Conservation (phyloP, 371 early-diverging fungal species). For the Neoconidiobolus thromboides region DNA sequence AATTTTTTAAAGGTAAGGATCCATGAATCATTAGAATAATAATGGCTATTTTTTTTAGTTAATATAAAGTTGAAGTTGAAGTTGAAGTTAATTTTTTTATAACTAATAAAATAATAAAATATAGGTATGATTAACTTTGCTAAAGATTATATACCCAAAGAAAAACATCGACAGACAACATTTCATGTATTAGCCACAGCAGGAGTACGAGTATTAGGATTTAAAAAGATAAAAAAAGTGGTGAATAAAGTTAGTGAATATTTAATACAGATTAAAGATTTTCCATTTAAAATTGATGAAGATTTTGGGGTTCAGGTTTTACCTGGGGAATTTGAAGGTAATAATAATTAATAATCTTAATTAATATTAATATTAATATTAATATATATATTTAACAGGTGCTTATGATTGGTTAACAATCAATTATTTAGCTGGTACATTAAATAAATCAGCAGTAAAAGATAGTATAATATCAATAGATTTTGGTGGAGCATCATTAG, state of each 20-base stretch:
- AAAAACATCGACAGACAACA: background rate
- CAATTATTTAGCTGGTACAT: background rate
- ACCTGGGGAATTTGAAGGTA: conserved; percentile 6
- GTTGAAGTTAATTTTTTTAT: background rate
- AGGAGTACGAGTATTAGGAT: background rate
- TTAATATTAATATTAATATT: background rate
- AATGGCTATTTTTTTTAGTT: background rate
- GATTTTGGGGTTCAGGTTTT: conserved; percentile 5
- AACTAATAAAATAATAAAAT: background rate
- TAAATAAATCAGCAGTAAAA: background rate
- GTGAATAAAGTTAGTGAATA: background rate
- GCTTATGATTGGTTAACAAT: conserved; percentile 6
- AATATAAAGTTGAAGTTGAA: background rate
- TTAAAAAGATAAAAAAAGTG: background rate
- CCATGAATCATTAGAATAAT: background rate
- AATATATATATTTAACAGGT: background rate
- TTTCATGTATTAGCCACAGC: conserved; percentile 2
- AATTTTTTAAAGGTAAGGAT: background rate
- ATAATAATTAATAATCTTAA: background rate
- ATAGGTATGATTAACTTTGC: conserved; percentile 2
- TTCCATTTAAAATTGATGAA: conserved; percentile 3
- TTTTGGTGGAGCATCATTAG: conserved; percentile 5
- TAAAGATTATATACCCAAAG: background rate
- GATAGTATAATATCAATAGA: background rate
- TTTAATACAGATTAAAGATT: background rate